Evolutionary conservation across 805 yeast species (phyloP), one percentile per base, ranked within the genome.

Genomic region (Candida xyloterini): DNA sequence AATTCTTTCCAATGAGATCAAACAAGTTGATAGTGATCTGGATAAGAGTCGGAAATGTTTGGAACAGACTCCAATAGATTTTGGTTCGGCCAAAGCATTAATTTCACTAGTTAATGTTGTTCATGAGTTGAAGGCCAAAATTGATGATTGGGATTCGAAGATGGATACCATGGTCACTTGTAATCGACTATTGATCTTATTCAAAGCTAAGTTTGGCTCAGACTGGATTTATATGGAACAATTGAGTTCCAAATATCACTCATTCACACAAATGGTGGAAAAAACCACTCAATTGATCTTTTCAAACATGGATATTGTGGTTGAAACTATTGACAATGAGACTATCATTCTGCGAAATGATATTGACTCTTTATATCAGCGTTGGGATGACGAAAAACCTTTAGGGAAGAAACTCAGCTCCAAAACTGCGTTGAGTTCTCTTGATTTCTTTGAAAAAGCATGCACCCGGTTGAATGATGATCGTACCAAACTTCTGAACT

Each of bases 201-300:
- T 68, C n/a, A 61, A 81, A 30, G 72, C 61, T 44, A 66, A 65
- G 15, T 70, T 77, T 35, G 74, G 81, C 0, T 25, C 60, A 0
- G 70, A 71, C 21, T 82, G 89, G 83, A 45, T 80, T 1, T 76
- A 66, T 53, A 65, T 65, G 33, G 93, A 84, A 28, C 95, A 86
- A 48, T 41, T 86, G 0, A 78, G 74, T 10, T 67, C 65, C 35
- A 78, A 75, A 38, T 55, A 68, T 38, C 51, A 62, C 1, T 64
- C 77, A 2, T 80, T 23, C 37, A 48, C 1, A 66, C 74, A 26
- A 55, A 75, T 9, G 37, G 73, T 30, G 46, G 47, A 3, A 49
- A 55, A 27, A 66, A 75, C 47, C 53, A 7, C 30, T 4, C 13
- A 25, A 5, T 11, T 14, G 3, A 41, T 60, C 8, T 45, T 39